Percentiles rank a stretch among this genome's conserved stretches.
Conservation (phyloP, 345 rosid genomes). For the Eucalyptus sp. region DNA sequence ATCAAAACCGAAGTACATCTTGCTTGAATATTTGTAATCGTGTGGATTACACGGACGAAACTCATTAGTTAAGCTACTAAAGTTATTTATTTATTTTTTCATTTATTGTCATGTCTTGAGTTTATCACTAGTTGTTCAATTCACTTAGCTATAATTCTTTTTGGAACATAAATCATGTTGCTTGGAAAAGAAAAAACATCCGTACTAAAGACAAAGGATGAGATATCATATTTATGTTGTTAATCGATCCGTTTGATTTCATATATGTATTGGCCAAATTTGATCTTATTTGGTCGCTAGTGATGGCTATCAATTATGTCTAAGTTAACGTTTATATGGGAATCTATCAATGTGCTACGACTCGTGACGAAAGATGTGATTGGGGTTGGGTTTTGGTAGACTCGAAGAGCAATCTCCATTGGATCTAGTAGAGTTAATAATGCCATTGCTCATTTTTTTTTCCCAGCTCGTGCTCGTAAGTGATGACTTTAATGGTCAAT, state of each 20-base stretch:
- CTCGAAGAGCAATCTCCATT: neutral
- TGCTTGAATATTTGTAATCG: neutral
- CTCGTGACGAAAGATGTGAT: neutral
- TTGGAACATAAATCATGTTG: neutral
- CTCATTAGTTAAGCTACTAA: neutral
- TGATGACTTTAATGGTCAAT: neutral
- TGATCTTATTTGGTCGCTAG: neutral
- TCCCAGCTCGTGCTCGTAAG: neutral
- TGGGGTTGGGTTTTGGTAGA: neutral
- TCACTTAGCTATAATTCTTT: neutral
- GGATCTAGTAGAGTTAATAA: neutral
- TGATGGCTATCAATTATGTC: neutral
- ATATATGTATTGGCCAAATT: neutral
- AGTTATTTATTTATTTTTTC: neutral
- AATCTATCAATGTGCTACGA: neutral
- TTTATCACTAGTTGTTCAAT: neutral
- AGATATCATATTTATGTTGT: neutral
- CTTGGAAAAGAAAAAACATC: neutral
- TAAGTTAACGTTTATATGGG: rapidly evolving
- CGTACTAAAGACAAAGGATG: rapidly evolving
- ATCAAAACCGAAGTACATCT: neutral
- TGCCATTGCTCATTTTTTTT: neutral
- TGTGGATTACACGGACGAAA: neutral
- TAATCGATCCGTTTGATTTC: neutral
- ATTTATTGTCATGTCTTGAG: neutral